phyloP scores from a whole-genome alignment of 768 basidiomycete genomes.

The Ramaria sp. region DNA sequence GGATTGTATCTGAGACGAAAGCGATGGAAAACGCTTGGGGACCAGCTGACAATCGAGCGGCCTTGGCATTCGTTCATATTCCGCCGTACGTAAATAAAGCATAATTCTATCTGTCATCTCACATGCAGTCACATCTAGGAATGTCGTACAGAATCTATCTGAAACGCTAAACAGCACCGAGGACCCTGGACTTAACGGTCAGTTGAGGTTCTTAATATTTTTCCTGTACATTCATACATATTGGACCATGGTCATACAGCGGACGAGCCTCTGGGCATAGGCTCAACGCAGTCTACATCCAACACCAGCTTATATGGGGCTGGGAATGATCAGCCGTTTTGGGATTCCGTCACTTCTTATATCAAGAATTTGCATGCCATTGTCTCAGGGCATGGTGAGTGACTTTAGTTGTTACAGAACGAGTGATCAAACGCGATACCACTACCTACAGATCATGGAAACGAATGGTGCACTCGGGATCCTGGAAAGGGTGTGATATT shows the following conservation, averaged over 20 bases:
- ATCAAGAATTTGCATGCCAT: conserved; percentile 59
- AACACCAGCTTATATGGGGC: conserved; percentile 18
- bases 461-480: conserved; percentile 72
- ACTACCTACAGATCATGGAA: conserved; percentile 48
- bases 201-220: neutral
- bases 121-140: conserved; percentile 13
- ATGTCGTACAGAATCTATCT: conserved; percentile 26
- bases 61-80: conserved; percentile 67
- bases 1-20: conserved; percentile 45
- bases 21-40: conserved; percentile 54
- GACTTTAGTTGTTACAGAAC: neutral
- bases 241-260: conserved; percentile 24
- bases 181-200: conserved; percentile 35
- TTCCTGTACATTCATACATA: neutral
- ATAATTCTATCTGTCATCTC: neutral
- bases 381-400: conserved; percentile 59
- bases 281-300: conserved; percentile 51
- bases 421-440: no score
- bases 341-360: conserved; percentile 44
- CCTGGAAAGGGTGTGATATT: conserved; percentile 51
- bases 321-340: conserved; percentile 50
- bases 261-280: conserved; percentile 34
- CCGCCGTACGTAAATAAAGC: conserved; percentile 41
- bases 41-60: conserved; percentile 36
- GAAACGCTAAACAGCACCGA: conserved; percentile 26